Evolutionary conservation across 306 rosid species (phyloP), one percentile per base, ranked within the genome.

Genomic region (Sicyos baderoa): DNA sequence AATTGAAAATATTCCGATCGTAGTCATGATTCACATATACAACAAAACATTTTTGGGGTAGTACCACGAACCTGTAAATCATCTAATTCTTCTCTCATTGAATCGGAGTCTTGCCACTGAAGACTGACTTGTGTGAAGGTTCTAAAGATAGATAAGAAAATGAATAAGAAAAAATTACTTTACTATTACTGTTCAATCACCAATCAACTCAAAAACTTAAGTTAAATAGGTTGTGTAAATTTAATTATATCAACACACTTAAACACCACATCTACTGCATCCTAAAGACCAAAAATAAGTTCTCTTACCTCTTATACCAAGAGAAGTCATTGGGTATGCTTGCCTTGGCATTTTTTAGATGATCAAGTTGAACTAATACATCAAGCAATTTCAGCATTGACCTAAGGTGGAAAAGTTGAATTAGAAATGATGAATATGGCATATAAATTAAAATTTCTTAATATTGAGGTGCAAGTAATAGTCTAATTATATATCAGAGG

Each of bases 321-420:
- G 98, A 88, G 79, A 93, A 93, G 77, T 93, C 98, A 79, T 93
- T 93, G 49, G 98, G 98, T 87, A 89, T 93, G 91, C 95, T 93
- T 54, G 98, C 95, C 86, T 89, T 93, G 18, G 97, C 94, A 79
- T 93, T 93, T 89, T 93, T 93, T 55, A 93, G 98, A 81, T 93
- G 97, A 79, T 93, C 98, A 71, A 93, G 97, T 85, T 93, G 96
- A 83, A 93, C 98, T 76, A 93, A 82, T 70, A 88, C 90, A 78
- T 93, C 98, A 74, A 93, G 90, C 79, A 89, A 81, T 87, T 84
- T 93, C 88, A 93, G 76, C 97, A 93, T 93, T 79, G 95, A 93
- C 98, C 98, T 93, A 68, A 6, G 80, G 68, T 62, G 63, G 63
- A 76, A 67, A 80, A 70, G 77, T 61, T 82, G 67, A 57, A 53